These are phyloP conservation scores for Alnus glutinosa DNA, from an alignment of 306 rosid species.

Conservation along the genomic window DNA sequence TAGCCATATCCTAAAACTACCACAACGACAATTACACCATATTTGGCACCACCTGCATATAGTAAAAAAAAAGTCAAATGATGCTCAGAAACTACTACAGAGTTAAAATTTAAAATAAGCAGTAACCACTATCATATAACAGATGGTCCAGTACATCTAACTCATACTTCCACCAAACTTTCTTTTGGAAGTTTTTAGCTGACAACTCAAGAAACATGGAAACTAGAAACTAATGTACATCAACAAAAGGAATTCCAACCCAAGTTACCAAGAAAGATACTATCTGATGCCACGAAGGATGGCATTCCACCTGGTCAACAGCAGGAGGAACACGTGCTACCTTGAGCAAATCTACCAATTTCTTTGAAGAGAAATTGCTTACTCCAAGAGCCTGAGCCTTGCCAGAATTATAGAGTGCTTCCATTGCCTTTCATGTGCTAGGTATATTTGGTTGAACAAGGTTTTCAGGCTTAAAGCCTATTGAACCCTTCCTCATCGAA, in stretches of 20 bases:
- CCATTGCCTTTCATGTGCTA: constrained; percentile 74
- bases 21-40: constrained; percentile 61
- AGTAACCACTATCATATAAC: not conserved
- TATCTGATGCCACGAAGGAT: constrained; percentile 62
- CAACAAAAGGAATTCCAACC: not conserved
- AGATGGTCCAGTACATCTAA: not conserved
- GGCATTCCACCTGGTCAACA: constrained; percentile 69
- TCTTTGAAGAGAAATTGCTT: constrained; percentile 68
- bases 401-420: constrained; percentile 55
- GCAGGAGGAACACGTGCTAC: constrained; percentile 62
- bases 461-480: constrained; percentile 43
- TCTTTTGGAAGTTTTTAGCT: not conserved
- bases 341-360: constrained; percentile 50
- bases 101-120: constrained; percentile 4
- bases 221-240: not conserved
- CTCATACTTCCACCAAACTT: not conserved
- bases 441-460: constrained; percentile 40
- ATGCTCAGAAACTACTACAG: constrained; percentile 11
- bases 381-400: constrained; percentile 71
- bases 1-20: constrained; percentile 80
- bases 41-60: constrained; percentile 62
- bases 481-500: constrained; percentile 55
- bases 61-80: constrained; percentile 30
- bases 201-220: no score
- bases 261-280: not conserved